Evolutionary conservation across 768 basidiomycete genomes (phyloP).

Genomic region (Agaricus sinodeliciosus): DNA sequence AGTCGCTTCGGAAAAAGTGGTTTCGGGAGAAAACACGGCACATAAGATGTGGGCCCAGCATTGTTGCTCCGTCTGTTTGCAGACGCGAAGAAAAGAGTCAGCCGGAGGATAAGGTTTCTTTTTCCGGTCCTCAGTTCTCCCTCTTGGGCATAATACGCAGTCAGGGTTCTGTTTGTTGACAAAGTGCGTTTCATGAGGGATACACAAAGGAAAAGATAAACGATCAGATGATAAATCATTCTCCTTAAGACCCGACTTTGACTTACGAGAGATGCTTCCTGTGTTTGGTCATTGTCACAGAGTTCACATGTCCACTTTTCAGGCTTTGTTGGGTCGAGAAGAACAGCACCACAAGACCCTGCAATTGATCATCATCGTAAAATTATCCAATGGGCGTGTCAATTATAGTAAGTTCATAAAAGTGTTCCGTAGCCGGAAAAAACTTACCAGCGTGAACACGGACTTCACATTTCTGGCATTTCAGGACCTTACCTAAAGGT

Average conservation of each 20-base stretch:
- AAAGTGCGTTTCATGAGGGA: background rate
- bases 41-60: slow-evolving; percentile 92
- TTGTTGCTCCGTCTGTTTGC: slow-evolving; percentile 89
- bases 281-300: slow-evolving; percentile 75
- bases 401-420: slow-evolving; percentile 7
- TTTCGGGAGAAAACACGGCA: slow-evolving; percentile 80
- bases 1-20: slow-evolving; percentile 72
- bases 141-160: slow-evolving; percentile 78
- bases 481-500: slow-evolving; percentile 68
- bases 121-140: slow-evolving; percentile 42
- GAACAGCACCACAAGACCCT: slow-evolving; percentile 51
- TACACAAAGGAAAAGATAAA: background rate
- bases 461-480: slow-evolving; percentile 76
- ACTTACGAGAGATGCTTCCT: slow-evolving; percentile 75
- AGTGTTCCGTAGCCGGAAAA: background rate
- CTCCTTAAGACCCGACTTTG: background rate
- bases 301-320: slow-evolving; percentile 85
- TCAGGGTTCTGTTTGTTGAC: slow-evolving; percentile 55
- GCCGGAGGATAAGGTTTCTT: slow-evolving; percentile 39
- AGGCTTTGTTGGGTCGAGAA: slow-evolving; percentile 52
- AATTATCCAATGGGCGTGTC: background rate
- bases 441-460: slow-evolving; percentile 71
- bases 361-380: slow-evolving; percentile 27
- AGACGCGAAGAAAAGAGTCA: slow-evolving; percentile 65
- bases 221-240: background rate